A percentile compares a stretch with the other conserved stretches of the same genome.
Conservation (phyloP, 176 grass and related monocot species). For the Triticum monococcum region DNA sequence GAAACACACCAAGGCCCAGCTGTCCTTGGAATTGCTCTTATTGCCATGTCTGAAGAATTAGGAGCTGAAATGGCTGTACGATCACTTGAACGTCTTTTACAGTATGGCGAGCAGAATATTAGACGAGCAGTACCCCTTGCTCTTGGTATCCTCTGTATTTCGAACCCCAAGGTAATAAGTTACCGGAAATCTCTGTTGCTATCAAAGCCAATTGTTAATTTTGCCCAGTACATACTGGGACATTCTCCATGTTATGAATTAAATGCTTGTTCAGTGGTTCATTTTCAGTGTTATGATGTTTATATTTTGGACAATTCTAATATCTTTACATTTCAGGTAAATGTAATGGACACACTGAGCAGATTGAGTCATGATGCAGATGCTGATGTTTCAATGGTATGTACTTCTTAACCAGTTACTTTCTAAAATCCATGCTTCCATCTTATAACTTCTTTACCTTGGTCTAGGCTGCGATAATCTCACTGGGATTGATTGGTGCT, state of each 20-base stretch:
- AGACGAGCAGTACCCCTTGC: conserved; percentile 92
- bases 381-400: conserved; percentile 92
- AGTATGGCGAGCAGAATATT: conserved; percentile 99
- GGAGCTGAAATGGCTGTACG: conserved; percentile 88
- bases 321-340: conserved; percentile 60
- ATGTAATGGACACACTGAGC: conserved; percentile 98
- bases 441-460: not conserved
- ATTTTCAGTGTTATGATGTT: not conserved
- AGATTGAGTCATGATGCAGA: conserved; percentile 98
- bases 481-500: conserved; percentile 92
- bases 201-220: not conserved
- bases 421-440: not conserved
- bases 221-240: not conserved
- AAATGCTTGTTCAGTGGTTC: not conserved
- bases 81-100: conserved; percentile 82
- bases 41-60: conserved; percentile 97
- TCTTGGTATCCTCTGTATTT: conserved; percentile 93
- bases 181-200: not conserved
- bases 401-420: not conserved
- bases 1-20: conserved; percentile 97
- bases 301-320: not conserved
- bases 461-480: conserved; percentile 79
- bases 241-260: not conserved
- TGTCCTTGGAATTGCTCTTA: conserved; percentile 98
- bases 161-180: conserved; percentile 82